These are phyloP conservation scores for Carex cristatella DNA, from an alignment of 176 grass and related monocot genomes.

Conservation along the genomic window DNA sequence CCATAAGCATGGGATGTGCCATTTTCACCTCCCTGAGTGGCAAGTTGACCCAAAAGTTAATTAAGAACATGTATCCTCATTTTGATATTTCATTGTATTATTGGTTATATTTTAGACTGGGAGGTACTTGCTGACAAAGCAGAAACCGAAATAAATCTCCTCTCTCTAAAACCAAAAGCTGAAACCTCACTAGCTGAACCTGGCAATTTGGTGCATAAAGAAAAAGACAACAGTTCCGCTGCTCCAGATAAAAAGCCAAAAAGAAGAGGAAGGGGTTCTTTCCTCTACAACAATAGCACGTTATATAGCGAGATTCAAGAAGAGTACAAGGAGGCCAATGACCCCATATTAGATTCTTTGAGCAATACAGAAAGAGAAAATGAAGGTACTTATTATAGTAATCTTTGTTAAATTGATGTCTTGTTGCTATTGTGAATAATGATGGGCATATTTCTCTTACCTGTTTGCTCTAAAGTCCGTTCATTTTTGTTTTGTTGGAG, in stretches of 20 bases:
- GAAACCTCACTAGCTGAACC: neutral
- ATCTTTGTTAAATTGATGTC: neutral
- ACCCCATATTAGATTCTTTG: constrained; percentile 11
- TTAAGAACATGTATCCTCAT: neutral
- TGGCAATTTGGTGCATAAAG: constrained; percentile 22
- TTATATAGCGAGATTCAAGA: constrained; percentile 69
- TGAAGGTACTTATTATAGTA: neutral
- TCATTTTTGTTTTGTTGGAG: neutral
- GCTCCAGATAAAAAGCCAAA: constrained; percentile 46
- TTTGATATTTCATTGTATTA: constrained; percentile 4
- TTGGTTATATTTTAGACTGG: constrained; percentile 59
- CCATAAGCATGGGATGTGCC: neutral
- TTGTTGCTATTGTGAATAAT: neutral
- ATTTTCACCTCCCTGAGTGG: neutral
- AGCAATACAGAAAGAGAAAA: neutral
- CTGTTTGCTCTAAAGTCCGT: neutral
- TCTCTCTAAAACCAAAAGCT: constrained; percentile 24
- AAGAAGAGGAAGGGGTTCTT: constrained; percentile 79
- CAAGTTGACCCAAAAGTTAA: neutral
- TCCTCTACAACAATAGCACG: constrained; percentile 75
- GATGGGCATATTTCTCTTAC: neutral
- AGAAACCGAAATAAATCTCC: constrained; percentile 21
- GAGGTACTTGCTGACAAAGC: constrained; percentile 61
- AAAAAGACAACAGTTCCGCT: constrained; percentile 23
- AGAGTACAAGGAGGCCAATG: constrained; percentile 27